Conservation (phyloP, 352 stramenopile genomes). For the Globisporangium camurandrum region DNA sequence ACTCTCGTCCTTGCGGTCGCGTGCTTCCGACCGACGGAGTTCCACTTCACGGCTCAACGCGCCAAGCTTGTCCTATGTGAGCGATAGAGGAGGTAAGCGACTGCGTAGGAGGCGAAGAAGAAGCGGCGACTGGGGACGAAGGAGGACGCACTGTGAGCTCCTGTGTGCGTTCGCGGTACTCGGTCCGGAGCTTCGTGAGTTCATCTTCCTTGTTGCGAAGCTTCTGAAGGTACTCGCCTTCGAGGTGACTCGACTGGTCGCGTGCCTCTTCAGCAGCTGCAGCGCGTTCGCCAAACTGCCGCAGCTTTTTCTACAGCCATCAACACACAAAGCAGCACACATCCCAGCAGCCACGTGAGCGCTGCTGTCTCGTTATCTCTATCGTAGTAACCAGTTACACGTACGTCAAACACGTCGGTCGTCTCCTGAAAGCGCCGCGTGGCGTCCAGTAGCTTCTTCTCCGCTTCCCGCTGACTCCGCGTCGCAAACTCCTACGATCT, state of each 20-base stretch:
- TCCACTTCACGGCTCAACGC: conserved; percentile 51
- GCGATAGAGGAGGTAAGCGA: too few species aligned
- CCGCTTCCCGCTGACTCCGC: conserved; percentile 43
- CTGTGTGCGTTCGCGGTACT: conserved; percentile 42
- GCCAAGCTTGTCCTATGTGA: conserved; percentile 14
- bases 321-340: background rate
- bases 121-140: too few species aligned
- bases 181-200: conserved; percentile 32
- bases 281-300: conserved; percentile 34
- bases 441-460: conserved; percentile 37
- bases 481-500: conserved; percentile 24
- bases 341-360: too few species aligned
- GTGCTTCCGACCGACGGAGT: conserved; percentile 40
- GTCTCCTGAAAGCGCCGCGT: conserved; percentile 29
- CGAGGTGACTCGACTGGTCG: conserved; percentile 37
- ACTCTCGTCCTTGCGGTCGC: conserved; percentile 52
- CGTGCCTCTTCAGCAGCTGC: conserved; percentile 46
- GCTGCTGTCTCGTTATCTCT: too few species aligned
- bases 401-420: conserved; percentile 35
- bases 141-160: conserved; percentile 47
- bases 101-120: too few species aligned
- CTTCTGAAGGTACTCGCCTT: conserved; percentile 37
- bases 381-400: too few species aligned
- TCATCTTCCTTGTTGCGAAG: conserved; percentile 47
- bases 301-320: conserved; percentile 10